These are phyloP conservation scores for Eutreptiella sp. DNA, from an alignment of 208 protist species.

Conservation along the genomic window DNA sequence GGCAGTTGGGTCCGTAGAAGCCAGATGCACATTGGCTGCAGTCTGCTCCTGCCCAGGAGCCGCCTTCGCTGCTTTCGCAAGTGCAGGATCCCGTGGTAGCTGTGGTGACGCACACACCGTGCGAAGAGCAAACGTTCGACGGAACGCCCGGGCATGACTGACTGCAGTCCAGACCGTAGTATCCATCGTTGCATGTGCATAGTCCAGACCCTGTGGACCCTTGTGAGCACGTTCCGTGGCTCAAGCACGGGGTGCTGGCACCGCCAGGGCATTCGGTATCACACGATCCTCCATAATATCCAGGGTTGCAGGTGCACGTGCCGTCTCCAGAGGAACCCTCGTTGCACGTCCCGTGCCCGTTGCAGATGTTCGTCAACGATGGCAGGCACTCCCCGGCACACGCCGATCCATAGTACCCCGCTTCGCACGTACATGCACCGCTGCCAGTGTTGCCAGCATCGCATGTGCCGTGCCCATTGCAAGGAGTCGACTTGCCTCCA, in stretches of 20 bases:
- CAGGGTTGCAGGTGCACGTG: constrained; percentile 25
- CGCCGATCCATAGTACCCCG: constrained; percentile 15
- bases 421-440: constrained; percentile 17
- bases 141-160: too few relatives aligned
- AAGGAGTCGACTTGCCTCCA: too few relatives aligned
- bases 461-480: constrained; percentile 13
- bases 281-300: constrained; percentile 9
- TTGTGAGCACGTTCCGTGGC: constrained; percentile 19
- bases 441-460: constrained; percentile 16
- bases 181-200: too few relatives aligned
- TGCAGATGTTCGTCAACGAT: constrained; percentile 16
- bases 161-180: too few relatives aligned
- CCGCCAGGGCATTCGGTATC: constrained; percentile 2
- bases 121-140: too few relatives aligned
- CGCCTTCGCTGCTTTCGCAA: too few relatives aligned
- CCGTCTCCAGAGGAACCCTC: not conserved
- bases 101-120: too few relatives aligned
- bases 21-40: too few relatives aligned
- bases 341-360: constrained; percentile 21
- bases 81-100: too few relatives aligned
- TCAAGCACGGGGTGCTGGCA: constrained; percentile 2
- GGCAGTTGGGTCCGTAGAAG: too few relatives aligned
- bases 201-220: too few relatives aligned
- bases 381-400: constrained; percentile 20
- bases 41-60: too few relatives aligned